These are phyloP conservation scores for Boletus reticulatus DNA, from an alignment of 768 basidiomycete species.

Conservation along the genomic window DNA sequence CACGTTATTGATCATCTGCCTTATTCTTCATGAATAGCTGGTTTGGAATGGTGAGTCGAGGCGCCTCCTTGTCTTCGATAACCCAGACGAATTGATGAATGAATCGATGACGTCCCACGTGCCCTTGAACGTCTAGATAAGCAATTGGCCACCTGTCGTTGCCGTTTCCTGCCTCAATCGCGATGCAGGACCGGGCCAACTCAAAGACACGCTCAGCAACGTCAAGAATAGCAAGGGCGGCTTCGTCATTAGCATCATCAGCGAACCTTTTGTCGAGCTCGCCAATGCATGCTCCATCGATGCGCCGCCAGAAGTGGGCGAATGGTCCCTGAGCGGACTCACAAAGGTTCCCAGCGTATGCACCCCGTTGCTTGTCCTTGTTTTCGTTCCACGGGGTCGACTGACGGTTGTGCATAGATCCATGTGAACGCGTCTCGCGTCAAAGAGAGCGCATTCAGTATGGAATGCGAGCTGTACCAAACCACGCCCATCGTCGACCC, in stretches of 20 bases:
- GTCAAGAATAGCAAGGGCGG: conserved; percentile 37
- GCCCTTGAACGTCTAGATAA: conserved; percentile 11
- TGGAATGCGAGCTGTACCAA: conserved; percentile 44
- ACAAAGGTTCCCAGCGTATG: conserved; percentile 14
- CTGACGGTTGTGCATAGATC: conserved; percentile 14
- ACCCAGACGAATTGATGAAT: no score
- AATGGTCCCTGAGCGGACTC: conserved; percentile 40
- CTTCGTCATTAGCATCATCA: conserved; percentile 56
- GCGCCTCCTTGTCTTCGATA: neutral
- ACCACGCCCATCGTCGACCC: conserved; percentile 34
- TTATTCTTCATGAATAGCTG: conserved; percentile 6
- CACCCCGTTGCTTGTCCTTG: no score
- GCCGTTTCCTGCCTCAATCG: conserved; percentile 30
- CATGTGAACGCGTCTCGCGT: conserved; percentile 40
- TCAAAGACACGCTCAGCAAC: conserved; percentile 45
- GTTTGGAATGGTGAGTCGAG: conserved; percentile 25
- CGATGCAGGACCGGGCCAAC: conserved; percentile 3
- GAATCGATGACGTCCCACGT: no score
- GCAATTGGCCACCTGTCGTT: conserved; percentile 33
- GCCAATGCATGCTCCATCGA: conserved; percentile 40
- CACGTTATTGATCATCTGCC: conserved; percentile 1
- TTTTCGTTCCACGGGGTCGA: neutral
- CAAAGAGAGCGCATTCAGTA: conserved; percentile 45
- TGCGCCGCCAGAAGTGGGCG: conserved; percentile 34
- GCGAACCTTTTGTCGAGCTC: conserved; percentile 42